Evolutionary conservation across 306 rosid species (phyloP).

Genomic region (Hylodesmum podocarpum): DNA sequence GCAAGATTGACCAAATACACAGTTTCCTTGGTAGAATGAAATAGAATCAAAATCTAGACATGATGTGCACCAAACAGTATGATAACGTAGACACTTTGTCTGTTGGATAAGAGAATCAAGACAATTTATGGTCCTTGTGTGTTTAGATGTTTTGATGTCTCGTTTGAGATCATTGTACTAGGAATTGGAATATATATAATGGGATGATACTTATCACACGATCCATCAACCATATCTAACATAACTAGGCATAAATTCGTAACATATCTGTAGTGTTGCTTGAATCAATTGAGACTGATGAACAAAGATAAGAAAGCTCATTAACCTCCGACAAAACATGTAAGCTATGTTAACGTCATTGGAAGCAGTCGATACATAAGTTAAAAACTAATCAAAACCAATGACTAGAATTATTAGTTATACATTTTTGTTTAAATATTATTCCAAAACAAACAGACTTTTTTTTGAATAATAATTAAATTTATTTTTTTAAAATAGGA

Average conservation of each 20-base stretch:
- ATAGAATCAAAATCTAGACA: neutral
- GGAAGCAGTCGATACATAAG: neutral
- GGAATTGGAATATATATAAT: neutral
- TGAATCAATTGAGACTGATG: neutral
- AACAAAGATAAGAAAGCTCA: neutral
- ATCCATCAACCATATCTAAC: neutral
- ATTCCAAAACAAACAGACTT: neutral
- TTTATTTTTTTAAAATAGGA: neutral
- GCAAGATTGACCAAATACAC: neutral
- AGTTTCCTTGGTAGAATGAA: conserved; percentile 10
- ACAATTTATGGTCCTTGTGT: neutral
- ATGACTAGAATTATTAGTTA: neutral
- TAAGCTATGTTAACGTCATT: neutral
- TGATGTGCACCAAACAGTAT: neutral
- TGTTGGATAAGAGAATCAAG: conserved; percentile 1
- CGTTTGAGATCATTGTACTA: neutral
- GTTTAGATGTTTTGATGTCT: conserved; percentile 1
- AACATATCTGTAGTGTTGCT: neutral
- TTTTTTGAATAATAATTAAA: neutral
- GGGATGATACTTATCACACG: neutral
- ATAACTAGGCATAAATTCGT: neutral
- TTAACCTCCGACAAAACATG: neutral
- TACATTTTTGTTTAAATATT: neutral
- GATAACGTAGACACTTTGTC: conserved; percentile 3
- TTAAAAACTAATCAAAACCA: neutral